Evolutionary conservation across 2,329 filamentous ascomycete species (phyloP), one percentile per base, ranked within the genome.

Genomic region (Ophiocordyceps camponoti-saundersi): DNA sequence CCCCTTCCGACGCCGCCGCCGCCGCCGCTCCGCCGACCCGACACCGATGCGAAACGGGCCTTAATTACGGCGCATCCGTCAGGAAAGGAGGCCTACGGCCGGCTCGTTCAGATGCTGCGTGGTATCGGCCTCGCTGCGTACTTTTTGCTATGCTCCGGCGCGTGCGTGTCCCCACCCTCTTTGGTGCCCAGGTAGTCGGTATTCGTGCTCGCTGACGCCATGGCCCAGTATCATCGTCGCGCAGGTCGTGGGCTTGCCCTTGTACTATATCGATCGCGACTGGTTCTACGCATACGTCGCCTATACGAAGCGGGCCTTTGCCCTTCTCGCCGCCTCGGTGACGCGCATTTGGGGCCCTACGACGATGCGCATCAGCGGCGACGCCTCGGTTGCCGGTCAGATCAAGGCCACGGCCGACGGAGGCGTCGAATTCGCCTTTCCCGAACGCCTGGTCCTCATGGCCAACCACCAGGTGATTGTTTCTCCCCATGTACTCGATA

Each of bases 331-430:
- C 51, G 88, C 82, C 20, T 82, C 81, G 42, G 79, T 90, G 69
- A 93, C 85, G 15, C 79, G 90, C 57, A 85, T 85, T 70, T 94
- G 85, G 82, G 82, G 83, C n/a, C 85, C 86, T 3, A 92, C 85
- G 0, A 74, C 79, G 5, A 81, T 94, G 47, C 74, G 85, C 47
- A 82, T 94, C 56, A 92, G 85, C 59, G 87, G 87, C 41, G 86
- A 94, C 63, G 78, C 75, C 46, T 86, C 82, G 26, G 84, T 94
- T 52, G 73, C 79, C 8, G 82, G 79, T 16, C 83, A 94, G 64
- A 75, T 94, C 46, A 71, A 70, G 50, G 71, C 80, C 52, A 82
- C 78, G 6, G 62, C 71, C 3, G 83, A 88, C 57, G 87, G 87
- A 15, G 75, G 79, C 47, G 72, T 93, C 34, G 72, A 87, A 56